Percentiles rank a stretch among this genome's conserved stretches.
Evolutionary conservation across 2,329 filamentous ascomycete genomes (phyloP).

Genomic region (Penicillium crustosum): DNA sequence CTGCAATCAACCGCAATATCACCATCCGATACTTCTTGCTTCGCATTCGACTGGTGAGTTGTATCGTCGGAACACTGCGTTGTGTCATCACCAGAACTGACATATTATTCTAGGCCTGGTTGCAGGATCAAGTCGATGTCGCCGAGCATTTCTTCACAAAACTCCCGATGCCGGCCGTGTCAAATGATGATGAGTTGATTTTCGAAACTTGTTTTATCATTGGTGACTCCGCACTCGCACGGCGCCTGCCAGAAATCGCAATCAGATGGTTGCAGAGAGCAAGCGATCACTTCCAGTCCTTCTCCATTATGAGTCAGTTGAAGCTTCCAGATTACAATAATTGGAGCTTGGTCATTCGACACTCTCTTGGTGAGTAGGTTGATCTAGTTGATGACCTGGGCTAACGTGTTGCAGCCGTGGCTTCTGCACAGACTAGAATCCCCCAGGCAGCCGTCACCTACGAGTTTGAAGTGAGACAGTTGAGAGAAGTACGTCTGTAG

Average conservation of each 20-base stretch:
- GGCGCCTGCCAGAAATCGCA: conserved; percentile 56
- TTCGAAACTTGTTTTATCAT: conserved; percentile 71
- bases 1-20: conserved; percentile 11
- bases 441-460: conserved; percentile 52
- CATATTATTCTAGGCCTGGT: conserved; percentile 64
- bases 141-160: conserved; percentile 76
- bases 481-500: conserved; percentile 59
- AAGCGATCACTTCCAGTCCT: conserved; percentile 54
- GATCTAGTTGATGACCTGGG: not conserved
- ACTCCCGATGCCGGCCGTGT: conserved; percentile 40
- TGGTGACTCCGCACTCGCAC: conserved; percentile 59
- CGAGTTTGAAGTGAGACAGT: conserved; percentile 57
- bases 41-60: conserved; percentile 64
- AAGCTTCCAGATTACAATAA: conserved; percentile 58
- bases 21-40: conserved; percentile 64
- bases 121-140: conserved; percentile 68
- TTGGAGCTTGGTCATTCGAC: conserved; percentile 65
- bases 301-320: conserved; percentile 52
- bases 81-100: not conserved
- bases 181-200: conserved; percentile 54
- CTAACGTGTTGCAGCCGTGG: conserved; percentile 29
- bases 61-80: not conserved
- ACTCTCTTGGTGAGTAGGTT: conserved; percentile 56
- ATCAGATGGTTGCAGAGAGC: conserved; percentile 73
- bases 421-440: conserved; percentile 37